Evolutionary conservation across 2,329 filamentous ascomycete genomes (phyloP).

Genomic region (Dactylellina sp.): DNA sequence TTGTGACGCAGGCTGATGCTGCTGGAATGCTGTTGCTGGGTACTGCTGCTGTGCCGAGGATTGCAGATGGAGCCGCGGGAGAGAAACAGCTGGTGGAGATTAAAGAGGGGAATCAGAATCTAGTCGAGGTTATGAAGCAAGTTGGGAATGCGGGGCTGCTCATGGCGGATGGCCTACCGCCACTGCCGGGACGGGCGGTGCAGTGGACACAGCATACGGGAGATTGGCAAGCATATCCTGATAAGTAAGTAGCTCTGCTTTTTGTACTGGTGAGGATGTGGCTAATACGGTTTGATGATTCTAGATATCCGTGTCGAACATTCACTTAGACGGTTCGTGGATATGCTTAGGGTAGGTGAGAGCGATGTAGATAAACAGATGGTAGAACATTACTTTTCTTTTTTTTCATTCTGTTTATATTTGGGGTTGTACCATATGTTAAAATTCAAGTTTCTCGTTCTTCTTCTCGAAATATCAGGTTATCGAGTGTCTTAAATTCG

Average conservation of each 20-base stretch:
- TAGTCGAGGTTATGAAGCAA: constrained; percentile 80
- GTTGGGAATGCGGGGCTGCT: constrained; percentile 70
- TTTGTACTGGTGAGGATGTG: constrained; percentile 27
- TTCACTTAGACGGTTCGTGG: constrained; percentile 10
- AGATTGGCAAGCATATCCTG: constrained; percentile 77
- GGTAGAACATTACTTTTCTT: neutral
- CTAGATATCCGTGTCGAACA: constrained; percentile 73
- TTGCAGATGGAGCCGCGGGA: constrained; percentile 82
- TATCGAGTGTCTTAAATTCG: too few relatives aligned
- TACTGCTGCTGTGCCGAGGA: constrained; percentile 81
- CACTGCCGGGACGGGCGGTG: constrained; percentile 76
- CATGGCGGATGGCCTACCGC: constrained; percentile 82
- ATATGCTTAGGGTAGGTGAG: neutral
- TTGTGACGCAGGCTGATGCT: constrained; percentile 84
- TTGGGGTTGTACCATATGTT: constrained; percentile 9
- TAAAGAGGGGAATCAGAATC: constrained; percentile 77
- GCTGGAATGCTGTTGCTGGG: constrained; percentile 87
- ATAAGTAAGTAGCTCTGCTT: constrained; percentile 69
- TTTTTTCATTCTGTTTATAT: constrained; percentile 8
- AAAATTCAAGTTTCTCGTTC: neutral
- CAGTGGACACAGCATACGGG: constrained; percentile 69
- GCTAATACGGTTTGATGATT: constrained; percentile 42
- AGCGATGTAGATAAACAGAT: constrained; percentile 2
- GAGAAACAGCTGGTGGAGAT: constrained; percentile 79
- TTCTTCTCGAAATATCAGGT: too few relatives aligned